These are phyloP conservation scores for Pyrenochaeta sp. DNA, from an alignment of 2,329 filamentous ascomycete genomes.

Conservation along the genomic window DNA sequence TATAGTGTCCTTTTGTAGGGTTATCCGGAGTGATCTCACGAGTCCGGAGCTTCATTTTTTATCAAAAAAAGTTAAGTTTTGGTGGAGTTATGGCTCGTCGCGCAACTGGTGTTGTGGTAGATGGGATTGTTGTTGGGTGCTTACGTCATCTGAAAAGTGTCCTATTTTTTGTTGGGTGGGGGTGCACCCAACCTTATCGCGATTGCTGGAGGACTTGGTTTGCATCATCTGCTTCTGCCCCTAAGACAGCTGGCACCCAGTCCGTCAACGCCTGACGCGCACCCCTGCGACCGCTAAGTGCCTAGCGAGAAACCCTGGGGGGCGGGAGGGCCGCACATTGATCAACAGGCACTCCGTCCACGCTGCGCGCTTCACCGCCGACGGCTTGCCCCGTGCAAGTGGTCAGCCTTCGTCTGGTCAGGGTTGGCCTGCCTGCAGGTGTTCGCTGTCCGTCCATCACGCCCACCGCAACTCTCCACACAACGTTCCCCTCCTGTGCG, in stretches of 20 bases:
- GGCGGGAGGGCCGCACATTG: conserved; percentile 28
- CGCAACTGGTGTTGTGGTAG: too few relatives aligned
- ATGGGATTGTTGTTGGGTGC: too few relatives aligned
- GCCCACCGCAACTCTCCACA: conserved; percentile 39
- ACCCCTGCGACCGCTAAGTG: conserved; percentile 28
- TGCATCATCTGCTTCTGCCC: conserved; percentile 29
- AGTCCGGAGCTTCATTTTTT: too few relatives aligned
- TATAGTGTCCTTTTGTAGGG: too few relatives aligned
- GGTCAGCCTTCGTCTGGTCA: conserved; percentile 34
- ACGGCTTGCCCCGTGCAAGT: conserved; percentile 38
- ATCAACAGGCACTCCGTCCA: conserved; percentile 40
- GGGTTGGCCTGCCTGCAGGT: conserved; percentile 38
- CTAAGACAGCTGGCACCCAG: conserved; percentile 39
- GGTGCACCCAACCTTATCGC: conserved; percentile 7
- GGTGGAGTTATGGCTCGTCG: too few relatives aligned
- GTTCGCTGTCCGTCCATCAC: conserved; percentile 40
- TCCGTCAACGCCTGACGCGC: conserved; percentile 37
- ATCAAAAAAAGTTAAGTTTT: too few relatives aligned
- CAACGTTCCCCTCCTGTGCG: conserved; percentile 29
- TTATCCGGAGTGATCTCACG: too few relatives aligned
- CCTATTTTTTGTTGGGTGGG: too few relatives aligned
- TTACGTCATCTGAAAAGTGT: too few relatives aligned
- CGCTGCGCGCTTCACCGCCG: conserved; percentile 42
- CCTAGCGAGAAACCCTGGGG: conserved; percentile 36
- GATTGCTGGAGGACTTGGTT: conserved; percentile 14